Evolutionary conservation across 306 rosid species (phyloP).

Genomic region (Prunus davidiana): DNA sequence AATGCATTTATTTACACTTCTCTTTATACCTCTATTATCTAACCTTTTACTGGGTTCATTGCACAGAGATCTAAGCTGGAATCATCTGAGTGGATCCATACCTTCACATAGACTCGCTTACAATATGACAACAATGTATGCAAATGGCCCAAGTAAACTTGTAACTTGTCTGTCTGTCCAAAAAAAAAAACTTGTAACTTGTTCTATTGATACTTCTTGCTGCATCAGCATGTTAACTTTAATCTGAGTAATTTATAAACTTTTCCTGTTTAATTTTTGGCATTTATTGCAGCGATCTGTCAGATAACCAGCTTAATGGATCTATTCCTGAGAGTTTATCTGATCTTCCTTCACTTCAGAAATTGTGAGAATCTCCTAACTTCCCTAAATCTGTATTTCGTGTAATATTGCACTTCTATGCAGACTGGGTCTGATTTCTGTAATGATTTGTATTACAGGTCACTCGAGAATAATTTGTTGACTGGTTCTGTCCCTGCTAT

Average conservation of each 20-base stretch:
- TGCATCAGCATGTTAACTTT: not conserved
- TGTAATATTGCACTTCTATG: not conserved
- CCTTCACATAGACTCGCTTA: constrained; percentile 54
- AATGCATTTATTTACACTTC: not conserved
- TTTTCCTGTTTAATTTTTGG: not conserved
- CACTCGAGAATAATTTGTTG: constrained; percentile 48
- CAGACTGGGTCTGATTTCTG: constrained; percentile 15
- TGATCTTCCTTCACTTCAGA: constrained; percentile 64
- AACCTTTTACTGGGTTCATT: constrained; percentile 25
- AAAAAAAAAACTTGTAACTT: not conserved
- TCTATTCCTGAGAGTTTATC: constrained; percentile 50
- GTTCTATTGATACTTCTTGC: not conserved
- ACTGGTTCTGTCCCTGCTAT: constrained; percentile 48
- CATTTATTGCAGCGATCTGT: constrained; percentile 53
- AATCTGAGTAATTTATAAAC: not conserved
- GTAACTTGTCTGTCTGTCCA: not conserved
- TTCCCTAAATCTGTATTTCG: not conserved
- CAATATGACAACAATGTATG: constrained; percentile 77
- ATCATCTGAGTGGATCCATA: constrained; percentile 56
- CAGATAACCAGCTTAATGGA: constrained; percentile 66
- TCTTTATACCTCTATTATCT: not conserved
- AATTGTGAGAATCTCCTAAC: constrained; percentile 51
- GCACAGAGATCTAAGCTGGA: constrained; percentile 85
- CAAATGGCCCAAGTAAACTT: constrained; percentile 3
- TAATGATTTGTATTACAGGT: constrained; percentile 42